A percentile compares a stretch with the other conserved stretches of the same genome.
Evolutionary conservation across 225 moss, liverwort and hornwort species (phyloP).

Genomic region (Anthoceros angustus): DNA sequence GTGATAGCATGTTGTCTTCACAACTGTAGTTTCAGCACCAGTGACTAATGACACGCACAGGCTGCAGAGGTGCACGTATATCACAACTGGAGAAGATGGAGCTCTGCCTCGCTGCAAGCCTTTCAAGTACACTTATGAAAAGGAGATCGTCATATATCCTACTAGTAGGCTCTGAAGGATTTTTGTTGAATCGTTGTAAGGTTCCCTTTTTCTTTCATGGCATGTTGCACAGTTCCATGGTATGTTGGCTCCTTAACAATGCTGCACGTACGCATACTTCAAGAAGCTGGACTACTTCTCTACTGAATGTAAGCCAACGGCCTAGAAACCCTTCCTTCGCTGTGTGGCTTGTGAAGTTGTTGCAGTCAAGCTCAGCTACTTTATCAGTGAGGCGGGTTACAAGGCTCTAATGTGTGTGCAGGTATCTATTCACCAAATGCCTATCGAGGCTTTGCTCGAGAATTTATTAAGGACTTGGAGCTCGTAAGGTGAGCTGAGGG

Average conservation of each 20-base stretch:
- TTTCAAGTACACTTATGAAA: slow-evolving; percentile 97
- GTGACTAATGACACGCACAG: slow-evolving; percentile 19
- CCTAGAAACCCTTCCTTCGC: neutral
- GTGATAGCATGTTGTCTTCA: too few species aligned
- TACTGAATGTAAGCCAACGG: slow-evolving; percentile 67
- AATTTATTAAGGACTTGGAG: slow-evolving; percentile 91
- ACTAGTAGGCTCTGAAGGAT: neutral
- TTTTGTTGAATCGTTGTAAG: too few species aligned
- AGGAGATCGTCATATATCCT: slow-evolving; percentile 98
- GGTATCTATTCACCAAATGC: slow-evolving; percentile 99
- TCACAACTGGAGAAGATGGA: slow-evolving; percentile 96
- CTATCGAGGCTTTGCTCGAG: slow-evolving; percentile 88
- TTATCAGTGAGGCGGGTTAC: too few species aligned
- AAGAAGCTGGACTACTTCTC: slow-evolving; percentile 99
- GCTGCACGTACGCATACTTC: slow-evolving; percentile 83
- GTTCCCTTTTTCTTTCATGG: too few species aligned
- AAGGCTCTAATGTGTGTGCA: slow-evolving; percentile 10
- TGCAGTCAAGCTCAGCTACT: neutral
- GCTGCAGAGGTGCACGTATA: slow-evolving; percentile 76
- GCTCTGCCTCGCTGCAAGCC: slow-evolving; percentile 96
- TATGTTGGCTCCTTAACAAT: slow-evolving; percentile 24
- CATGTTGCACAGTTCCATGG: too few species aligned
- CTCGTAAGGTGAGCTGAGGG: slow-evolving; percentile 46
- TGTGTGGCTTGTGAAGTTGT: neutral
- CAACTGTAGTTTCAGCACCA: too few species aligned